Evolutionary conservation across 495 filamentous ascomycete species (phyloP), one percentile per base, ranked within the genome.

Genomic region (Penicillium bovifimosum): DNA sequence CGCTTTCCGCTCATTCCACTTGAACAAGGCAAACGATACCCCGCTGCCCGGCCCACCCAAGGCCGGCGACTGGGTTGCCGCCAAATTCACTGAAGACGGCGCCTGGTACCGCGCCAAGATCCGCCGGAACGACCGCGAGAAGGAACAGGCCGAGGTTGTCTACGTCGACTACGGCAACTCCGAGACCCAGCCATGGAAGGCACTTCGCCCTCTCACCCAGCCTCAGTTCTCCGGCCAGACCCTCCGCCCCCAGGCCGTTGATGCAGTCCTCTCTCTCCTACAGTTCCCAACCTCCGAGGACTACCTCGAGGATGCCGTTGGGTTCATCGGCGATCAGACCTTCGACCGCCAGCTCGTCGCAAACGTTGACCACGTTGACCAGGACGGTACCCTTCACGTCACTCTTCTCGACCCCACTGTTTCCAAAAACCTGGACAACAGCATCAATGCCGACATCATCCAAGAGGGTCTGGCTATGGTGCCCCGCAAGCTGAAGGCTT

Each of bases 141-240:
- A 84, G 56, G 86, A 95, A 75, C 82, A 86, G 55, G 86, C 90
- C 9, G 91, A 97, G 69, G 84, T 99, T 5, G 67, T 91, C 11
- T 99, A 96, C 73, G 82, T 97, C 55, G 95, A 99, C 71, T 99
- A 92, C 68, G 95, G 95, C 53, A 97, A 99, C 77, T 84, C 82
- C 17, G 95, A 97, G 73, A 81, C 81, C 60, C 73, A 92, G 32
- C 84, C 90, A 3, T 97, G 90, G 89, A 81, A 82, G 9, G 74
- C 76, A 40, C 83, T 99, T 20, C 86, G 93, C 18, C 81, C 91
- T 26, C 78, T 97, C 27, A 78, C 78, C 42, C 83, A 88, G 61
- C 69, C 84, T 5, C 86, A 91, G 63, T 97, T 96, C 78, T 78
- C 77, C 10, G 69, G 78, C 13, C 81, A 87, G 67, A 89, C 85